Evolutionary conservation across 805 yeast genomes (phyloP).

Genomic region (Maudiozyma serrabonitensis): DNA sequence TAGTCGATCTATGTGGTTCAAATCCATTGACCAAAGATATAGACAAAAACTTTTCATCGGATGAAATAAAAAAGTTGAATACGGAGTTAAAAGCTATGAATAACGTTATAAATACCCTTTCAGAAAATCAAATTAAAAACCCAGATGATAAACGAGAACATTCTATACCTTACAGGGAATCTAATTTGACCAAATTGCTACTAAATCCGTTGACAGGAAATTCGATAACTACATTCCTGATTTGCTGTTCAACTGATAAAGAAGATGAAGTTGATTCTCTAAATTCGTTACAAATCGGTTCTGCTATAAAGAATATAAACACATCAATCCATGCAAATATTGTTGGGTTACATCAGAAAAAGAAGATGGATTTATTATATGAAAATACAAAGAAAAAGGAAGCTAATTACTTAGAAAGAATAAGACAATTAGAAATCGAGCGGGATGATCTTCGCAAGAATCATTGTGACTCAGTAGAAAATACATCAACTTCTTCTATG

Average conservation of each 20-base stretch:
- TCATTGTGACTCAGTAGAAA: background rate
- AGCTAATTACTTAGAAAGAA: conserved; percentile 11
- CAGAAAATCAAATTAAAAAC: conserved; percentile 20
- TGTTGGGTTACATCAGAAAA: conserved; percentile 36
- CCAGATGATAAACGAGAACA: background rate
- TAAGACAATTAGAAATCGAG: conserved; percentile 9
- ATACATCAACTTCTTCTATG: too few species aligned
- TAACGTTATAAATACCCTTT: conserved; percentile 67
- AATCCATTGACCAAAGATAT: conserved; percentile 41
- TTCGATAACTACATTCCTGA: conserved; percentile 61
- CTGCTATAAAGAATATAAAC: conserved; percentile 57
- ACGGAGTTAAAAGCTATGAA: conserved; percentile 70
- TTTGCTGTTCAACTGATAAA: conserved; percentile 61
- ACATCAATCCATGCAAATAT: conserved; percentile 41
- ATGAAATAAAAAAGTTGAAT: conserved; percentile 80
- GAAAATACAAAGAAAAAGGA: conserved; percentile 34
- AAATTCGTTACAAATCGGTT: conserved; percentile 65
- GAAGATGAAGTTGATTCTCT: conserved; percentile 54
- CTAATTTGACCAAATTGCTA: conserved; percentile 66
- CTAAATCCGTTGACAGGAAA: conserved; percentile 81
- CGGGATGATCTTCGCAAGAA: background rate
- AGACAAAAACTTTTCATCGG: conserved; percentile 57
- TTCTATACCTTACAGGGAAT: conserved; percentile 50
- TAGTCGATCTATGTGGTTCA: conserved; percentile 83
- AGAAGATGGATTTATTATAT: conserved; percentile 38